These are phyloP conservation scores for Malassezia caprae DNA, from an alignment of 1,284 basidiomycete genomes.

Conservation along the genomic window DNA sequence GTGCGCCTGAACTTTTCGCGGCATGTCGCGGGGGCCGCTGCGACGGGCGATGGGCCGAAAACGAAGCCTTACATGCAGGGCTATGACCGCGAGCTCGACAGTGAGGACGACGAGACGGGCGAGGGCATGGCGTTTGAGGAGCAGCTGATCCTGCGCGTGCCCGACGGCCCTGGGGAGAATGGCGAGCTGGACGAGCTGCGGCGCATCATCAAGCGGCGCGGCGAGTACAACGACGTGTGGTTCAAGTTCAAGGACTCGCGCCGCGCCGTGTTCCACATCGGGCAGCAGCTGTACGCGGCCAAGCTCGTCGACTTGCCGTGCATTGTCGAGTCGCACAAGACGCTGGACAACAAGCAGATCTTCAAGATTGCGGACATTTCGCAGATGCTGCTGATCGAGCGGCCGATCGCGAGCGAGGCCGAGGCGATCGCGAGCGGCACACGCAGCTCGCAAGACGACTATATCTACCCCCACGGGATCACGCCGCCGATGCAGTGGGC, in stretches of 20 bases:
- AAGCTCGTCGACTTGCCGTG: constrained; percentile 94
- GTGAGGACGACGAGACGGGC: constrained; percentile 68
- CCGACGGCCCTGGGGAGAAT: constrained; percentile 60
- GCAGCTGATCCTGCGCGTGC: constrained; percentile 87
- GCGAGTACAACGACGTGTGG: constrained; percentile 76
- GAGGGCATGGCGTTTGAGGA: constrained; percentile 75
- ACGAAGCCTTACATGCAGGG: constrained; percentile 47
- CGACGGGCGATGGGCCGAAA: constrained; percentile 32
- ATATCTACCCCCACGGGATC: constrained; percentile 92
- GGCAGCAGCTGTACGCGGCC: constrained; percentile 68
- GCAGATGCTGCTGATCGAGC: constrained; percentile 51
- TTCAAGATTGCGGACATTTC: constrained; percentile 98
- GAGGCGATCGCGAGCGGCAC: constrained; percentile 55
- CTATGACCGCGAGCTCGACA: constrained; percentile 80
- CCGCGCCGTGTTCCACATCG: constrained; percentile 78
- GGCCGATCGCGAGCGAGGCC: constrained; percentile 49
- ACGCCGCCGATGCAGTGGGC: constrained; percentile 86
- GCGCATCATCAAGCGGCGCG: constrained; percentile 59
- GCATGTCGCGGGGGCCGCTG: constrained; percentile 8
- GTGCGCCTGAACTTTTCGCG: constrained; percentile 18
- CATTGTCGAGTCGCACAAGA: constrained; percentile 91
- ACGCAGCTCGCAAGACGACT: constrained; percentile 70
- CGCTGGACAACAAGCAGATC: constrained; percentile 78
- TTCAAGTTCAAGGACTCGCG: constrained; percentile 99
- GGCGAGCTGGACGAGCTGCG: constrained; percentile 39